These are phyloP conservation scores for Globisporangium cystogenes DNA, from an alignment of 352 stramenopile species.

Conservation along the genomic window DNA sequence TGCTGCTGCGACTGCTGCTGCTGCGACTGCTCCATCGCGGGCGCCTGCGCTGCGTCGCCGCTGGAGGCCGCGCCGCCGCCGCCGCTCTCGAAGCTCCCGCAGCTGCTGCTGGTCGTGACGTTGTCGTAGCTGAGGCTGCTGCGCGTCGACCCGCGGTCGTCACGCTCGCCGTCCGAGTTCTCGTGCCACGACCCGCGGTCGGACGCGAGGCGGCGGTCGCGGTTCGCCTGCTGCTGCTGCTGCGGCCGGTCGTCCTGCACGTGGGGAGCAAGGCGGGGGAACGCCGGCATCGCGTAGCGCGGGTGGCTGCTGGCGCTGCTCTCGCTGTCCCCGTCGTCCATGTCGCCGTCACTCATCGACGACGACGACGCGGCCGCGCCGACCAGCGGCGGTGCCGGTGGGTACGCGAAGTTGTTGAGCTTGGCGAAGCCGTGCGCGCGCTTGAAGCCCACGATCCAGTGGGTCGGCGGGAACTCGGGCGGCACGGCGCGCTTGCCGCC, in stretches of 20 bases:
- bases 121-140: constrained; percentile 17
- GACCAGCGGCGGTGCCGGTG: constrained; percentile 1
- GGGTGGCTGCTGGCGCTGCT: constrained; percentile 18
- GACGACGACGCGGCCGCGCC: background rate
- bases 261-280: background rate
- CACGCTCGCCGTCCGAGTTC: constrained; percentile 13
- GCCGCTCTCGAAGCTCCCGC: constrained; percentile 13
- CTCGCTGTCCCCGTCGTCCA: constrained; percentile 22
- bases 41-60: background rate
- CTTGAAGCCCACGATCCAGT: constrained; percentile 48
- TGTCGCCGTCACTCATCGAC: constrained; percentile 12
- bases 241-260: constrained; percentile 5
- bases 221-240: constrained; percentile 9
- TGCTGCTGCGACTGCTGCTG: constrained; percentile 9
- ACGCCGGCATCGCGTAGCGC: constrained; percentile 16
- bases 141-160: constrained; percentile 10
- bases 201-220: background rate
- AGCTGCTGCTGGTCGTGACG: constrained; percentile 17
- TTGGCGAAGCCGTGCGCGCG: constrained; percentile 35
- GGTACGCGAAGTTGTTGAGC: constrained; percentile 24
- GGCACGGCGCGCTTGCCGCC: constrained; percentile 23
- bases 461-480: constrained; percentile 36
- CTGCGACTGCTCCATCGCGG: background rate
- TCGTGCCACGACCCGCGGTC: background rate
- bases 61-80: background rate